Evolutionary conservation across 192 early-diverging fungal genomes (phyloP).

Genomic region (Umbelopsis sp.): DNA sequence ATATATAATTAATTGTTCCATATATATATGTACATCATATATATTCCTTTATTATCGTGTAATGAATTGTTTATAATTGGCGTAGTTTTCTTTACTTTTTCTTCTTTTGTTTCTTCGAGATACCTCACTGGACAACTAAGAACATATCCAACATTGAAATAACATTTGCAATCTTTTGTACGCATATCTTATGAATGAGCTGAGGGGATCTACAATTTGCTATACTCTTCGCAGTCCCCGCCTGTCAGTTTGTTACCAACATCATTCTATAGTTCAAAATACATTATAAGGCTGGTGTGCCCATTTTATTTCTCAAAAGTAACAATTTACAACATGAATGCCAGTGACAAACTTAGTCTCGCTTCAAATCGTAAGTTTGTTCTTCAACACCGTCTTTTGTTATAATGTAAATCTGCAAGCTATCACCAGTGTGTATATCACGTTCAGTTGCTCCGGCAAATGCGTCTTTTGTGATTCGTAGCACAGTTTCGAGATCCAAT

Average conservation of each 20-base stretch:
- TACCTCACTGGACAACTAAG: too few species aligned
- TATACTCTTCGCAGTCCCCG: too few species aligned
- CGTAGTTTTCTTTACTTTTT: neutral
- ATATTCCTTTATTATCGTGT: neutral
- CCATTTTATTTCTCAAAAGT: neutral
- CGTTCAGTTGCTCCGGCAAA: slow-evolving; percentile 97
- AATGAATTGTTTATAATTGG: slow-evolving; percentile 2
- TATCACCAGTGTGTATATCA: slow-evolving; percentile 98
- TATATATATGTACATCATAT: slow-evolving; percentile 10
- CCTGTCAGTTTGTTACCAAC: neutral
- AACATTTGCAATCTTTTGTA: too few species aligned
- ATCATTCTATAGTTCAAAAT: neutral
- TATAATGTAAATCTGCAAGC: slow-evolving; percentile 89
- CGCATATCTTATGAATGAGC: neutral
- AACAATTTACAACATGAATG: slow-evolving; percentile 13
- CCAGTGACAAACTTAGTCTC: slow-evolving; percentile 64
- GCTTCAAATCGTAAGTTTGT: slow-evolving; percentile 81
- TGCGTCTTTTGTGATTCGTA: slow-evolving; percentile 89
- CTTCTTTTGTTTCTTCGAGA: too few species aligned
- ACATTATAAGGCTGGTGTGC: neutral
- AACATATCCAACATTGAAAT: too few species aligned
- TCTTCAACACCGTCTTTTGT: slow-evolving; percentile 68
- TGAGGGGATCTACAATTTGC: neutral
- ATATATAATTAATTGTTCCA: neutral
- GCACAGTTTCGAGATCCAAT: slow-evolving; percentile 63